Evolutionary conservation across 2,329 filamentous ascomycete genomes (phyloP).

Genomic region (Clarireedia hainanense): DNA sequence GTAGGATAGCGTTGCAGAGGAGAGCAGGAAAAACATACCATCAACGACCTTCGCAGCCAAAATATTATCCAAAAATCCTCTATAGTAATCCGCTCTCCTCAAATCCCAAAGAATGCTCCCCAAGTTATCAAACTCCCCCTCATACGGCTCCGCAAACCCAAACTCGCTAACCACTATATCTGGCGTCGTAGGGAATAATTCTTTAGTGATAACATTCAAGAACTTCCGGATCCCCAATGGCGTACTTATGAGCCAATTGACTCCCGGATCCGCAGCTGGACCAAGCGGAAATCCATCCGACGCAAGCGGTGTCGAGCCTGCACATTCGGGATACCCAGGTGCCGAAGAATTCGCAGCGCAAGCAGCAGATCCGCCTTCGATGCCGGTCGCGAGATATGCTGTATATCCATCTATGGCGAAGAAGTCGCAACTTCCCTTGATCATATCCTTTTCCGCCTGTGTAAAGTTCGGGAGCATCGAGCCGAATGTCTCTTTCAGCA

Average conservation of each 20-base stretch:
- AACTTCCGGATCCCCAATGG: conserved; percentile 34
- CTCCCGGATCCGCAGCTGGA: conserved; percentile 34
- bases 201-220: conserved; percentile 34
- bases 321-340: conserved; percentile 20
- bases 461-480: conserved; percentile 39
- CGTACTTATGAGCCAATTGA: conserved; percentile 35
- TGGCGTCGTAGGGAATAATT: conserved; percentile 33
- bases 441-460: conserved; percentile 38
- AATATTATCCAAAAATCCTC: conserved; percentile 61
- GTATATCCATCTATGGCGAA: conserved; percentile 53
- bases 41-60: conserved; percentile 65
- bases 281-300: conserved; percentile 38
- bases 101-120: conserved; percentile 61
- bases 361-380: conserved; percentile 30
- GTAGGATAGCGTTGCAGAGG: not conserved
- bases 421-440: conserved; percentile 47
- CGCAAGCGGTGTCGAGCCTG: conserved; percentile 27
- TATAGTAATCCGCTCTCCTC: conserved; percentile 71
- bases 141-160: conserved; percentile 26
- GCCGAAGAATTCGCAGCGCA: conserved; percentile 29
- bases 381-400: conserved; percentile 30
- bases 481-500: conserved; percentile 37
- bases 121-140: conserved; percentile 16
- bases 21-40: conserved; percentile 16
- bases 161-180: conserved; percentile 25